Base-by-base conservation (phyloP, 106 monocot species). In the Amphibolis antarctica region DNA sequence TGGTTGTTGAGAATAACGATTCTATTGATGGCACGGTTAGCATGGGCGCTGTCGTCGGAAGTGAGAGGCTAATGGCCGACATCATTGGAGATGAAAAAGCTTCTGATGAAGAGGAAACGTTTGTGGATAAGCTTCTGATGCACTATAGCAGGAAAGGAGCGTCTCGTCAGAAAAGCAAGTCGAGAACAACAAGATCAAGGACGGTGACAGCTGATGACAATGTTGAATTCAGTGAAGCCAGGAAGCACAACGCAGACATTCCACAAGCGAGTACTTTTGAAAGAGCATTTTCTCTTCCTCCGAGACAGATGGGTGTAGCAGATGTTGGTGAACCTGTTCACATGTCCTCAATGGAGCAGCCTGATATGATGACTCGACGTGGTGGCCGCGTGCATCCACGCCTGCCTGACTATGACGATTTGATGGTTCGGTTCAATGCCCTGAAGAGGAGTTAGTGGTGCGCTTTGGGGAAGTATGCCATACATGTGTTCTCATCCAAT, bases 391-490 rank as follows among this genome's bases (percentile, higher is more conserved):
- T 65, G 15, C 79, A 80, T 69, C 81, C 83, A 0, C 81, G 66
- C 14, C 44, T 81, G 28, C 79, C 78, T 9, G 78, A 84, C 53
- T 81, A 69, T 42, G 84, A 82, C 27, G 81, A 84, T 15, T 52
- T 87, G 64, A 70, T 80, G 25, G 84, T 72, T 0, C 66, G 75
- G 15, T 51, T 88, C 57, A 55, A 49, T 45, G 83, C 78, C 2
- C 65, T 85, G 55, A 82, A 75, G 75, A 59, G 59, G 59, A 47
- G 63, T 47, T 63, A 63, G 46, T 23, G 23, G 19, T 20, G 36
- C 7, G 36, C 7, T 36, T 2, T 36, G 36, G 36, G 36, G 7
- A 36, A 36, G 36, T 36, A 36, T 4, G 36, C 36, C 7, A 36
- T 7, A 36, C 7, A 36, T 2, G 36, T 36, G 2, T 36, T 36